These are phyloP conservation scores for Daldinia concentrica DNA, from an alignment of 495 filamentous ascomycete species.

Conservation along the genomic window DNA sequence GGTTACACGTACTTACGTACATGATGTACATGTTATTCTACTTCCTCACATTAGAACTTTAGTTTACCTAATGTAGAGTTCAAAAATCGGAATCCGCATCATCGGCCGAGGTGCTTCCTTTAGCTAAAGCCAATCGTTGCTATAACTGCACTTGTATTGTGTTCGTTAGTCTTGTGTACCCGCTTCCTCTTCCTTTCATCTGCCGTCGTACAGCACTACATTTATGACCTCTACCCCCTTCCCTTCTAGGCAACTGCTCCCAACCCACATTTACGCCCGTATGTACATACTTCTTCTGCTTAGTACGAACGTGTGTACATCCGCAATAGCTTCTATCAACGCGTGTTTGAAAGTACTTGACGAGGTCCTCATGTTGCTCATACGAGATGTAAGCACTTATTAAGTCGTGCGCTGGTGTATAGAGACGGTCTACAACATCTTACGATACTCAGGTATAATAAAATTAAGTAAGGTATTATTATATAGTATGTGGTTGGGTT, in stretches of 20 bases:
- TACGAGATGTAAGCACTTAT: neutral
- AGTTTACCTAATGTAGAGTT: neutral
- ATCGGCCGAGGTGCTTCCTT: conserved; percentile 35
- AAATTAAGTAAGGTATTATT: conserved; percentile 6
- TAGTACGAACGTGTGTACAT: conserved; percentile 11
- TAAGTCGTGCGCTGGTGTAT: neutral
- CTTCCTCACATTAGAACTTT: neutral
- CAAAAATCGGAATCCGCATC: conserved; percentile 32
- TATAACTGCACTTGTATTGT: neutral
- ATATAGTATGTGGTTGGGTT: conserved; percentile 6
- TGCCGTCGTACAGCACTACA: conserved; percentile 18
- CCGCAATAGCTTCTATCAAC: neutral
- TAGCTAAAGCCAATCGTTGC: neutral
- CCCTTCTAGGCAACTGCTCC: conserved; percentile 32
- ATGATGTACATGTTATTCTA: neutral
- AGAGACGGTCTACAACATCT: neutral
- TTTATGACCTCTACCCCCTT: conserved; percentile 25
- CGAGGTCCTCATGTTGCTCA: neutral
- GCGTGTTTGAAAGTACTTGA: no score
- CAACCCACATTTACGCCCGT: conserved; percentile 35
- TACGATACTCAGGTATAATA: conserved; percentile 5
- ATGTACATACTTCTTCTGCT: conserved; percentile 4
- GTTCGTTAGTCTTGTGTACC: neutral
- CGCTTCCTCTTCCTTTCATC: conserved; percentile 17
- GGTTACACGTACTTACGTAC: neutral